Evolutionary conservation across 768 basidiomycete species (phyloP).

Genomic region (Macrolepiota albuminosa): DNA sequence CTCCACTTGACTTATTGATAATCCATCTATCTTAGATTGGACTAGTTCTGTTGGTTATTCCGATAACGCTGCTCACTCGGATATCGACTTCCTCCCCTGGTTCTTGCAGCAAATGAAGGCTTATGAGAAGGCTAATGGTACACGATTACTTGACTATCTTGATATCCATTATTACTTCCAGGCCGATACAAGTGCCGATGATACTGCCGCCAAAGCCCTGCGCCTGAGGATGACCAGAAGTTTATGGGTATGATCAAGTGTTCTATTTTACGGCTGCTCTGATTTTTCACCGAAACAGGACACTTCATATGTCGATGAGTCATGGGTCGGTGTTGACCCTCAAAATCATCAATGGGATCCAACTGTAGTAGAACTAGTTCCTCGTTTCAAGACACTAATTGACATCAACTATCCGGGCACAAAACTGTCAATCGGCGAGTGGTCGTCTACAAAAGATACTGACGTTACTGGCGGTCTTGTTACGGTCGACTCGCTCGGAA

Average conservation of each 20-base stretch:
- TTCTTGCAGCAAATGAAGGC: constrained; percentile 46
- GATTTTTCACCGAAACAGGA: constrained; percentile 25
- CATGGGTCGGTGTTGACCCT: constrained; percentile 40
- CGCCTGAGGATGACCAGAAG: constrained; percentile 46
- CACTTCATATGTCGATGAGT: constrained; percentile 47
- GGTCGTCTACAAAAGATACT: constrained; percentile 41
- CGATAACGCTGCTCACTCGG: constrained; percentile 46
- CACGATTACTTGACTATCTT: constrained; percentile 48
- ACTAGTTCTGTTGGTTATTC: constrained; percentile 42
- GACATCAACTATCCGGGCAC: constrained; percentile 48
- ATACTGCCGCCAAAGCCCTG: constrained; percentile 45
- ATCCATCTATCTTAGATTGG: constrained; percentile 35
- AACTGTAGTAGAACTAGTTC: constrained; percentile 38
- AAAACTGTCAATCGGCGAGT: constrained; percentile 50
- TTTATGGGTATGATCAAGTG: constrained; percentile 35
- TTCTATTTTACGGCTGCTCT: background rate
- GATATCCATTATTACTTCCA: constrained; percentile 56
- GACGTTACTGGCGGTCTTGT: constrained; percentile 52
- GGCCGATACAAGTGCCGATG: constrained; percentile 48
- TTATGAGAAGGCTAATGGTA: constrained; percentile 27
- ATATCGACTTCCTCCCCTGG: constrained; percentile 53
- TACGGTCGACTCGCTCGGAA: constrained; percentile 46
- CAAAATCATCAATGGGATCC: constrained; percentile 47
- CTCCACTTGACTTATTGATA: background rate
- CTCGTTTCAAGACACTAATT: constrained; percentile 47